Evolutionary conservation across 164 flowering plant genomes (phyloP), one percentile per base, ranked within the genome.

Genomic region (Kingdonia uniflora): DNA sequence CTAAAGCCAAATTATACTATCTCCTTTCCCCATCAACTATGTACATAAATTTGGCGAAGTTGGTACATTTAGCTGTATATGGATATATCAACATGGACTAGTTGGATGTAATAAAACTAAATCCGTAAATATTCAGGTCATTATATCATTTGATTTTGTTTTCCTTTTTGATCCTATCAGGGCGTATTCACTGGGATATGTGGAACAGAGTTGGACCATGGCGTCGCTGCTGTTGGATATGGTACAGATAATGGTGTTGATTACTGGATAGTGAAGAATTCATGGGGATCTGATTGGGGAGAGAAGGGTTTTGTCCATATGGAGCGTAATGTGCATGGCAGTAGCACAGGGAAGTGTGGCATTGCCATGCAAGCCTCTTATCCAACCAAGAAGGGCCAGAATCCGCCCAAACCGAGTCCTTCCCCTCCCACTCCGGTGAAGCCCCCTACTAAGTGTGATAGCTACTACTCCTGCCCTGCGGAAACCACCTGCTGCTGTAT

Each of bases 321-420:
- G 87, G 81, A 81, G 64, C 80, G 97, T 19, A 86, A 84, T 41
- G 14, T 82, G 13, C 71, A 24, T 6, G 55, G 39, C 10, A 44
- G 69, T 0, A 6, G 15, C 0, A 69, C 75, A 11, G 96, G 99
- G 2, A 74, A 70, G 52, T 92, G 97, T 62, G 99, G 99, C 0
- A 86, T 92, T 25, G 84, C 96, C 2, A 70, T 78, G 66, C 77
- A 84, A 60, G 67, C 95, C n/a, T 88, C 96, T 0, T 88, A 88
- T 71, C 96, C 96, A 1, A 52, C 65, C 57, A 92, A 92, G 74
- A 70, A 60, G 14, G 82, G 95, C 17, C 68, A 42, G 40, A 92
- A 92, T 57, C 98, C 98, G 1, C 96, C 98, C 14, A 85, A 87
- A 45, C 96, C 98, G 0, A 91, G 86, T 1, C 96, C 95, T 16